These are phyloP conservation scores for Solanum hybrid DNA, from an alignment of 305 asterid genomes.

Conservation along the genomic window DNA sequence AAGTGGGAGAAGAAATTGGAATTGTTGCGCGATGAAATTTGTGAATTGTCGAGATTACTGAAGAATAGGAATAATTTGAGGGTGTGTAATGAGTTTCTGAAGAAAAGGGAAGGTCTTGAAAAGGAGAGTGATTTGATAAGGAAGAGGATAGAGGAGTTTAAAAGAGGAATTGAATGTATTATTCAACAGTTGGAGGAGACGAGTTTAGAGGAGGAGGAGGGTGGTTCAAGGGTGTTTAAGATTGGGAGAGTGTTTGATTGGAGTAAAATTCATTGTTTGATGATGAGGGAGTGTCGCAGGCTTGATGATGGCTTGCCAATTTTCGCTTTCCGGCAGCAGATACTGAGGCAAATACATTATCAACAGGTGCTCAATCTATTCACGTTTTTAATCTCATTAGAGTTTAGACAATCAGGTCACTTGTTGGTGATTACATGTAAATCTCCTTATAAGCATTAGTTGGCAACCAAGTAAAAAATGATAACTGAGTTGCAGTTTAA, in stretches of 20 bases:
- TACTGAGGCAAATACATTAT: conserved; percentile 37
- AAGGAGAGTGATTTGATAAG: conserved; percentile 42
- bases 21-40: conserved; percentile 19
- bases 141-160: conserved; percentile 57
- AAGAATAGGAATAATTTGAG: neutral
- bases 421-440: neutral
- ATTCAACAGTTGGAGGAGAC: conserved; percentile 33
- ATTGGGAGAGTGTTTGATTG: conserved; percentile 38
- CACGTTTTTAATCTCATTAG: neutral
- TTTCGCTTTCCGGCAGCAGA: conserved; percentile 41
- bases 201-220: conserved; percentile 1
- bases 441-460: neutral
- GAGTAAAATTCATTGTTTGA: conserved; percentile 43
- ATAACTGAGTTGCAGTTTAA: neutral
- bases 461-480: neutral
- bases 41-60: conserved; percentile 1
- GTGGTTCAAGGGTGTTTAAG: conserved; percentile 19
- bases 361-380: conserved; percentile 46
- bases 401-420: neutral
- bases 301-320: conserved; percentile 84
- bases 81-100: neutral
- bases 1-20: conserved; percentile 29
- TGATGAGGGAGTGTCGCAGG: conserved; percentile 73
- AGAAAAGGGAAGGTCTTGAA: conserved; percentile 12
- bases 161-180: conserved; percentile 37